Evolutionary conservation across 192 early-diverging fungal genomes (phyloP).

Genomic region (Powellomyces hirtus): DNA sequence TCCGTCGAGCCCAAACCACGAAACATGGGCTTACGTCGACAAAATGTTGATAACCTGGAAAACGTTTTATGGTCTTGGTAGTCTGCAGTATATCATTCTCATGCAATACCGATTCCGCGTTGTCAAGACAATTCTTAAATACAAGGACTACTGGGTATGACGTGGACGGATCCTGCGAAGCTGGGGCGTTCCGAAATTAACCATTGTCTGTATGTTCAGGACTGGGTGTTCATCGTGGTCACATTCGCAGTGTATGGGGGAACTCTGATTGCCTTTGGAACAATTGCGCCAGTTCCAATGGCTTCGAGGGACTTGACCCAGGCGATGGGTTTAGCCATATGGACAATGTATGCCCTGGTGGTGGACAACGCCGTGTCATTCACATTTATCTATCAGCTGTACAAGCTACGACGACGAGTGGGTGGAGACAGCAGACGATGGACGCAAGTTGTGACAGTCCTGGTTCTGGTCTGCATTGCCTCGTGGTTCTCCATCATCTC

Average conservation of each 20-base stretch:
- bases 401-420: background rate
- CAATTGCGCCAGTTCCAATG: background rate
- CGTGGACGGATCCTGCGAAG: background rate
- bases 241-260: background rate
- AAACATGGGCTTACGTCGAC: background rate
- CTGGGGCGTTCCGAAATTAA: background rate
- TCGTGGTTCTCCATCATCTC: background rate
- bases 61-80: background rate
- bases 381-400: conserved; percentile 4
- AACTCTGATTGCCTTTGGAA: background rate
- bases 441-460: background rate
- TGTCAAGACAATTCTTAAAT: conserved; percentile 1
- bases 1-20: background rate
- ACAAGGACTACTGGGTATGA: background rate
- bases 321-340: background rate
- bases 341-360: conserved; percentile 4
- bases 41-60: background rate
- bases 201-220: background rate
- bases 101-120: conserved; percentile 4
- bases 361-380: conserved; percentile 5
- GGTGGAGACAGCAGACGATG: background rate
- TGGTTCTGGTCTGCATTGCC: background rate
- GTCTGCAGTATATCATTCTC: background rate
- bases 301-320: background rate
- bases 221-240: conserved; percentile 2